Evolutionary conservation across 2,329 filamentous ascomycete species (phyloP), one percentile per base, ranked within the genome.

Genomic region (Ascochyta viciae-villosae): DNA sequence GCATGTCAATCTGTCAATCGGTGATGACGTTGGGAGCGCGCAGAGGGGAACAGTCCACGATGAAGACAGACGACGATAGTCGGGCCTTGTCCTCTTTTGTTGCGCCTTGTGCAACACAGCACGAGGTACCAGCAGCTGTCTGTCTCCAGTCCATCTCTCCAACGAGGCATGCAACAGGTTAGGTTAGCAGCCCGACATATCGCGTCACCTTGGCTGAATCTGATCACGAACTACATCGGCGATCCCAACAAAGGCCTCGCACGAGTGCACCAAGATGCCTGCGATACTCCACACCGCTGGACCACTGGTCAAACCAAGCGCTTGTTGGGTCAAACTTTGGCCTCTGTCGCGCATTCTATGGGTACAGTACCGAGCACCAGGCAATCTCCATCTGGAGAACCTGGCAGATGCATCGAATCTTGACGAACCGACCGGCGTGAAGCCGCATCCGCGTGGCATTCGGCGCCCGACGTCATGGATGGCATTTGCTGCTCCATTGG

Each of bases 401-500:
- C 33, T 49, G 26, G 15, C 10, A 23, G 12, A 33, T 39, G 24
- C 19, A 29, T 23, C 42, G 19, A 23, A 15, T 6, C 33, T 31
- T 27, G 47, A 23, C 37, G 7, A 9, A 43, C 34, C 42, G 24
- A 15, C 47, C 38, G 26, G 31, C 37, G 26, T 47, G 33, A 31
- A 47, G 42, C 53, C 47, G 47, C 47, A 41, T 56, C 33, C 53
- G 34, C 38, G 38, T 54, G 44, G 50, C 44, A 26, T 8, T 46
- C 33, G 19, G 15, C 13, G 22, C 5, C 23, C 10, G 42, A 56
- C 53, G 53, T 56, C 42, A 55, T 41, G 23, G 1, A 43, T 43
- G 29, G 37, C 38, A 47, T 47, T 49, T 34, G 6, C 13, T 43
- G 34, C 19, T 44, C 40, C 40, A 39, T 40, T 15, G 10, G 9